phyloP scores from a whole-genome alignment of 495 filamentous ascomycete genomes.

The Cairneyella variabilis region DNA sequence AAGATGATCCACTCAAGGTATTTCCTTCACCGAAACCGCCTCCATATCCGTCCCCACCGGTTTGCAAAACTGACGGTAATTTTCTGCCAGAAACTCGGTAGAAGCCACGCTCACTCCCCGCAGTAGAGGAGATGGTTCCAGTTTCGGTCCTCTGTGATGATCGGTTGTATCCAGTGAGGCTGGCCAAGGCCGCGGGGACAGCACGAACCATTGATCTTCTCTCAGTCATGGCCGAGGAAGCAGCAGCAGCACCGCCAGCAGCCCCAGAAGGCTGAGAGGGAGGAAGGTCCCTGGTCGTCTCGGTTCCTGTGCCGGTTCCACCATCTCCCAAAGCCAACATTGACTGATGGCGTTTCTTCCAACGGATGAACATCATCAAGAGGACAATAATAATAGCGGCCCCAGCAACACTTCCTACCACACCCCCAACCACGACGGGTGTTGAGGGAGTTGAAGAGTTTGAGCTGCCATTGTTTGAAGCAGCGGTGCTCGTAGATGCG shows the following conservation, averaged over 20 bases:
- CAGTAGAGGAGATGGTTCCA: slow-evolving; percentile 31
- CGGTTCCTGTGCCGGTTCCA: slow-evolving; percentile 27
- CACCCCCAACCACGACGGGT: slow-evolving; percentile 55
- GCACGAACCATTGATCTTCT: slow-evolving; percentile 45
- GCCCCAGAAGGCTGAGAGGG: slow-evolving; percentile 40
- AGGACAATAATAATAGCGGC: slow-evolving; percentile 54
- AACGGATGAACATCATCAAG: slow-evolving; percentile 51
- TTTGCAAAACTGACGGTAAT: slow-evolving; percentile 63
- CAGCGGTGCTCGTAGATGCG: slow-evolving; percentile 13
- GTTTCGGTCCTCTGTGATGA: slow-evolving; percentile 41
- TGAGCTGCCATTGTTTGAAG: slow-evolving; percentile 23
- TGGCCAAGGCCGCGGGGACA: slow-evolving; percentile 52
- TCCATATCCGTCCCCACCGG: slow-evolving; percentile 67
- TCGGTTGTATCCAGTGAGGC: slow-evolving; percentile 39
- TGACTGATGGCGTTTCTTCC: slow-evolving; percentile 43
- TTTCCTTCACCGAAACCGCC: slow-evolving; percentile 36
- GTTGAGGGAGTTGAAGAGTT: slow-evolving; percentile 14
- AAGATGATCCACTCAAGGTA: slow-evolving; percentile 41
- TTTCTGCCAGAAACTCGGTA: slow-evolving; percentile 65
- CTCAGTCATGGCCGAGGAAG: slow-evolving; percentile 24
- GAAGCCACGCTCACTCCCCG: slow-evolving; percentile 46
- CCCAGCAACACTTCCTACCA: slow-evolving; percentile 63
- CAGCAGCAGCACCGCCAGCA: too few relatives aligned
- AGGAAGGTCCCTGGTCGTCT: slow-evolving; percentile 29
- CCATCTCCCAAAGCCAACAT: slow-evolving; percentile 25